A percentile compares a stretch with the other conserved stretches of the same genome.
Evolutionary conservation across 176 grass and related monocot genomes (phyloP).

Genomic region (Zoysia japonica): DNA sequence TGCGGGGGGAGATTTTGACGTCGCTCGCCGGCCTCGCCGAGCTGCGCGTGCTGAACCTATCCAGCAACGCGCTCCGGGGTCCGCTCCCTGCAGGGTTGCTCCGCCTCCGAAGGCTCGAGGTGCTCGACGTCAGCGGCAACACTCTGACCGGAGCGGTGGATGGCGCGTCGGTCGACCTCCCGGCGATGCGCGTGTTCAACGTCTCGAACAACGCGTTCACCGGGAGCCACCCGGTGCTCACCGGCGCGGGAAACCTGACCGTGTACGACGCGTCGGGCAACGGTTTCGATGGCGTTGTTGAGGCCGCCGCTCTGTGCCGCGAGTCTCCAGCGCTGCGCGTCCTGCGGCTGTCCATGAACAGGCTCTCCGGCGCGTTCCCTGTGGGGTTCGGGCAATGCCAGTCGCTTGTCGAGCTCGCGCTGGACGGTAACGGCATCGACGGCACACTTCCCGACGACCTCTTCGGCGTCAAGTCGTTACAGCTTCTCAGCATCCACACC

Average conservation of each 20-base stretch:
- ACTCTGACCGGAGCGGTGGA: not conserved
- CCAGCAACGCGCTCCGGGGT: constrained; percentile 52
- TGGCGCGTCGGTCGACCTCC: constrained; percentile 8
- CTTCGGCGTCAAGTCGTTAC: constrained; percentile 41
- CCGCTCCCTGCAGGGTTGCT: constrained; percentile 43
- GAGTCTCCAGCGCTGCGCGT: constrained; percentile 16
- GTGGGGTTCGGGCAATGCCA: constrained; percentile 49
- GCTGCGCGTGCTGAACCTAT: constrained; percentile 59
- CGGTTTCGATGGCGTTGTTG: constrained; percentile 24
- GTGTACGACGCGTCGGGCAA: constrained; percentile 48
- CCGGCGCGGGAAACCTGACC: constrained; percentile 10
- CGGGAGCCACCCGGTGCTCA: constrained; percentile 45
- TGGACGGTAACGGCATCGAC: constrained; percentile 55
- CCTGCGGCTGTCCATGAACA: constrained; percentile 51
- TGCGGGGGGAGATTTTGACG: constrained; percentile 18
- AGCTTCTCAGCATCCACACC: constrained; percentile 39
- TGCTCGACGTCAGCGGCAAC: constrained; percentile 53
- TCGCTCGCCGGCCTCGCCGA: constrained; percentile 38
- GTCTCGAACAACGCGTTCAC: constrained; percentile 55
- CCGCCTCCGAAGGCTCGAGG: constrained; percentile 35
- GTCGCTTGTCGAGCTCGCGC: constrained; percentile 46
- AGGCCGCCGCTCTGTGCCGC: constrained; percentile 32
- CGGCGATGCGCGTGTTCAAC: constrained; percentile 42
- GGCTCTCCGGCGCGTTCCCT: constrained; percentile 42
- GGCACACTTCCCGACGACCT: constrained; percentile 50